Evolutionary conservation across 768 basidiomycete genomes (phyloP).

Genomic region (Amyloporia xantha): DNA sequence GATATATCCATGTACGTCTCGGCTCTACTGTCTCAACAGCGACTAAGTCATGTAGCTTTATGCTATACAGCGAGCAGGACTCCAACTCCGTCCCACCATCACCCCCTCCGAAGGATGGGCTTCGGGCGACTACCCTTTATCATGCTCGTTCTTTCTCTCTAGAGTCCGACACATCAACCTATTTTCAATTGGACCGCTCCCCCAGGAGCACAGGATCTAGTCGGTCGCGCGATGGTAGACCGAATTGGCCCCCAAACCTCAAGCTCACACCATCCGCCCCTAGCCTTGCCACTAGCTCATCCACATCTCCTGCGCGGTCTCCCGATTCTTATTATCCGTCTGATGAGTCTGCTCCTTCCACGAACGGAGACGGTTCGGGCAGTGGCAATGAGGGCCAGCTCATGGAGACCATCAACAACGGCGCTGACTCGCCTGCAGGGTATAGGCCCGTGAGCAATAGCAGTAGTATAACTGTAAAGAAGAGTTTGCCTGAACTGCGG

Average conservation of each 20-base stretch:
- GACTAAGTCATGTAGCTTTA: not conserved
- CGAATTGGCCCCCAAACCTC: constrained; percentile 42
- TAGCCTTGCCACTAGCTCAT: constrained; percentile 22
- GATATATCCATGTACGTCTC: not conserved
- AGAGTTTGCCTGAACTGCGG: constrained; percentile 83
- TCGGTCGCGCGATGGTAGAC: constrained; percentile 19
- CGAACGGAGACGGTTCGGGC: too few relatives aligned
- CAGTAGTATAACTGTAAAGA: constrained; percentile 38
- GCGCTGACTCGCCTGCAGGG: too few relatives aligned
- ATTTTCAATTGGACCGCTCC: constrained; percentile 30
- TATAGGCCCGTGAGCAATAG: not conserved
- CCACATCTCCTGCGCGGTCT: constrained; percentile 40
- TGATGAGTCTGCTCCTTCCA: constrained; percentile 36
- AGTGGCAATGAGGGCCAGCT: too few relatives aligned
- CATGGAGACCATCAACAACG: too few relatives aligned
- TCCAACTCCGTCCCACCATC: constrained; percentile 1
- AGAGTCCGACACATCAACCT: constrained; percentile 50
- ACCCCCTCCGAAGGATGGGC: constrained; percentile 3
- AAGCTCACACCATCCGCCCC: constrained; percentile 38
- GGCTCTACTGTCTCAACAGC: not conserved
- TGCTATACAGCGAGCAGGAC: constrained; percentile 5
- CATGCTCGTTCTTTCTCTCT: constrained; percentile 47
- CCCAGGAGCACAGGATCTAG: constrained; percentile 20
- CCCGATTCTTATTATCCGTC: constrained; percentile 32
- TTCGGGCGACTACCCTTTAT: constrained; percentile 5